These are phyloP conservation scores for Talaromyces sp. DNA, from an alignment of 2,329 filamentous ascomycete genomes.

Conservation along the genomic window DNA sequence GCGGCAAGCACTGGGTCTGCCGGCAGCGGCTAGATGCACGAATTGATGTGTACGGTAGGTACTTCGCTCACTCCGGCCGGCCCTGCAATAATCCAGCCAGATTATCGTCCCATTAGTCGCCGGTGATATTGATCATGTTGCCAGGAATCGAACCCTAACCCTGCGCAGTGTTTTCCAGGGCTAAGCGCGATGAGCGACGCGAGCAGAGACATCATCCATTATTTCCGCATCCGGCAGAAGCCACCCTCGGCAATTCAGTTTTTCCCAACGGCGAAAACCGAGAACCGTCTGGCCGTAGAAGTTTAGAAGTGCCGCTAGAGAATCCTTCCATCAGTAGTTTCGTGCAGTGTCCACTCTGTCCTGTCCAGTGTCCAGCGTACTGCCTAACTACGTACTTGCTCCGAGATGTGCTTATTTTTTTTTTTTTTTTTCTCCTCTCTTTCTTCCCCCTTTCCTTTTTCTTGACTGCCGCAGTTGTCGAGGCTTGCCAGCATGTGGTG, in stretches of 20 bases:
- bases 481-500: not conserved
- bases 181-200: not conserved
- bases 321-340: slow-evolving; percentile 2
- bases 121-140: not conserved
- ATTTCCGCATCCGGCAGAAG: not conserved
- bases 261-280: slow-evolving; percentile 2
- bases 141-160: not conserved
- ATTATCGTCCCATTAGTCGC: not conserved
- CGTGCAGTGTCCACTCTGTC: not conserved
- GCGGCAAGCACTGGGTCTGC: not conserved
- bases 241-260: not conserved
- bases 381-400: slow-evolving; percentile 2
- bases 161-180: not conserved
- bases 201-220: not conserved
- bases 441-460: too few species aligned
- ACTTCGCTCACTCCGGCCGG: not conserved
- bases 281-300: too few species aligned
- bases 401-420: not conserved
- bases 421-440: too few species aligned
- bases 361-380: not conserved
- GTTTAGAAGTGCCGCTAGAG: not conserved
- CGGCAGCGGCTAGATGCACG: not conserved
- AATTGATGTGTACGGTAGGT: not conserved
- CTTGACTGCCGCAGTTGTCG: slow-evolving; percentile 1
- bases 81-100: not conserved